Conservation (phyloP, 768 basidiomycete species). For the Cyclocybe cylindracea region DNA sequence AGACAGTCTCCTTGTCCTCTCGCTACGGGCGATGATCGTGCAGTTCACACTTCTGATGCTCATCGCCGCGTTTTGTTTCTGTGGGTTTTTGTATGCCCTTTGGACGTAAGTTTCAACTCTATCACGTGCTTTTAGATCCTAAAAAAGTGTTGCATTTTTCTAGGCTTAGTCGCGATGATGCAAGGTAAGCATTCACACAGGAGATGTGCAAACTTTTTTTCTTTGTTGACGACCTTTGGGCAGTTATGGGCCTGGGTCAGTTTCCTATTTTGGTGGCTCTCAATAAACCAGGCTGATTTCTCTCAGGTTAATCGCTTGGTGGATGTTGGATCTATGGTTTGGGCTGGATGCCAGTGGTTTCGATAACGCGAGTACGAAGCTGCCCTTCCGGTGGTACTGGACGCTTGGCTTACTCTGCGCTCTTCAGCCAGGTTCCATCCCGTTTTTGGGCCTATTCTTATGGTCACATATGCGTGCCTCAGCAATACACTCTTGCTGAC, state of each 20-base stretch:
- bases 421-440: slow-evolving; percentile 74
- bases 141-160: slow-evolving; percentile 1
- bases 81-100: slow-evolving; percentile 89
- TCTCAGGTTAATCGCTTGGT: slow-evolving; percentile 73
- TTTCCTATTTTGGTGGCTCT: neutral
- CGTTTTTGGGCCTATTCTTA: slow-evolving; percentile 87
- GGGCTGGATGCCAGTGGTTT: slow-evolving; percentile 95
- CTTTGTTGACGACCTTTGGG: neutral
- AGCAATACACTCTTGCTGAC: slow-evolving; percentile 93
- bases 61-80: slow-evolving; percentile 88
- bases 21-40: slow-evolving; percentile 88
- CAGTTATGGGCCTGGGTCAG: slow-evolving; percentile 33
- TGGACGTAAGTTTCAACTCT: slow-evolving; percentile 72
- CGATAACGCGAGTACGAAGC: slow-evolving; percentile 67
- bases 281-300: neutral
- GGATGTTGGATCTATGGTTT: slow-evolving; percentile 93
- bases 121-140: neutral
- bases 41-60: slow-evolving; percentile 86
- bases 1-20: slow-evolving; percentile 77
- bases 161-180: slow-evolving; percentile 64
- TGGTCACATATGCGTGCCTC: slow-evolving; percentile 88
- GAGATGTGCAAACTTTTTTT: neutral
- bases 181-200: slow-evolving; percentile 41
- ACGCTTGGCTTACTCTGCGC: neutral
- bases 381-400: neutral